Base-by-base conservation (phyloP, 2,329 filamentous ascomycete genomes). In the Monosporascus sp. region DNA sequence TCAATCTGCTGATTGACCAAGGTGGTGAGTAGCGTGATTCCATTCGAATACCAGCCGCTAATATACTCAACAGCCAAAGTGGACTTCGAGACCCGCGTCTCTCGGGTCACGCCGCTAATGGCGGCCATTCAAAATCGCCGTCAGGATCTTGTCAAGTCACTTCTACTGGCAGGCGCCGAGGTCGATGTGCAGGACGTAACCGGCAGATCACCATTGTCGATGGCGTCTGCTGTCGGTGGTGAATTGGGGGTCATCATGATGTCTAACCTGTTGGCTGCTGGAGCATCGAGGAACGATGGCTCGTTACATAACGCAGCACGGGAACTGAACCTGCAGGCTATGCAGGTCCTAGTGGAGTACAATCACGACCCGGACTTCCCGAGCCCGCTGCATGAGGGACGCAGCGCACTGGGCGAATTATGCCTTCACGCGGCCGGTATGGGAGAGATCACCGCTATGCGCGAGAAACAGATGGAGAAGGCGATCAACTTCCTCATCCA, bases 321-420 rank as follows among this genome's bases (percentile, higher is more conserved):
- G 14, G 76, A 80, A 47, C 72, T 88, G 20, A 82, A 86, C 57
- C 57, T 84, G 0, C 68, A 77, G 14, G 78, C 78, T 1, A 79
- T 85, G 55, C 73, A 75, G 48, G 70, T 83, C 2, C 71, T 89
- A 2, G 68, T 86, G 5, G 72, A 83, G 46, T 71, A 79, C 55
- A 80, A 78, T 2, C 84, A 88, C 54, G 80, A 85, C 17, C 74
- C 82, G 0, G 84, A 87, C 61, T 87, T 85, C 51, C 84, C 84
- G 0, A 86, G 81, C 50, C 75, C 79, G 3, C 69, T 83, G 1
- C 83, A 87, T 58, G 76, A 75, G 17, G 85, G 85, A 0, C 77
- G 85, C 45, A 84, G 78, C 54, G 83, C 83, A 0, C 70, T 89
- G 0, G 83, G 79, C 0, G 84, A 88, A 55, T 68, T 88, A 3